A percentile compares a stretch with the other conserved stretches of the same genome.
These are phyloP conservation scores for Aureobasidium namibiae DNA, from an alignment of 2,329 filamentous ascomycete genomes.

Conservation along the genomic window DNA sequence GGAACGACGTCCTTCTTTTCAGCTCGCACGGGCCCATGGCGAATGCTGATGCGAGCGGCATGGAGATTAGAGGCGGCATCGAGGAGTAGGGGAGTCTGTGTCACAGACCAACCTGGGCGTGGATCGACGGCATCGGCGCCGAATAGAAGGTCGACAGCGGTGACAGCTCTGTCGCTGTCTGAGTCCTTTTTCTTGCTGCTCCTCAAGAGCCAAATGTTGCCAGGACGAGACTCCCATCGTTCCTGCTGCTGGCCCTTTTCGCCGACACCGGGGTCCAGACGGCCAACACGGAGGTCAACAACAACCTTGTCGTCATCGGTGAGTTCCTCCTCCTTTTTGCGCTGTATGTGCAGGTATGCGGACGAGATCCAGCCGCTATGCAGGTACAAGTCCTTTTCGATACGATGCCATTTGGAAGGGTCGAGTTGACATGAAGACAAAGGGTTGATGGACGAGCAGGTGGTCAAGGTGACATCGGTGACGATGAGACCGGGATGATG, in stretches of 20 bases:
- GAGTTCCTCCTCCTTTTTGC: conserved; percentile 81
- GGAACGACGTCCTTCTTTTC: conserved; percentile 53
- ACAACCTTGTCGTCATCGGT: conserved; percentile 67
- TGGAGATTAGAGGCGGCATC: conserved; percentile 54
- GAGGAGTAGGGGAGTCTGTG: conserved; percentile 64
- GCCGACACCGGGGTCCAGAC: conserved; percentile 56
- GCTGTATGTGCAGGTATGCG: conserved; percentile 73
- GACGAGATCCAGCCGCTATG: conserved; percentile 63
- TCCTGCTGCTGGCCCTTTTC: conserved; percentile 50
- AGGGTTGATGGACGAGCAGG: conserved; percentile 64
- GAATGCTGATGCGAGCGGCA: conserved; percentile 68
- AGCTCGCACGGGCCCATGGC: conserved; percentile 59
- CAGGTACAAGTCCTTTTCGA: conserved; percentile 86
- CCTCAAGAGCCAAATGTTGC: conserved; percentile 75
- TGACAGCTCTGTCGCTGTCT: conserved; percentile 67
- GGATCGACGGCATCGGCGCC: conserved; percentile 88
- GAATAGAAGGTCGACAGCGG: conserved; percentile 77
- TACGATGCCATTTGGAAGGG: conserved; percentile 63
- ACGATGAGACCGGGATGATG: conserved; percentile 79
- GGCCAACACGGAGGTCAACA: conserved; percentile 66
- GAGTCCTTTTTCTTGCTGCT: conserved; percentile 63
- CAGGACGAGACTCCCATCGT: conserved; percentile 69
- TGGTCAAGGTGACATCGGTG: conserved; percentile 72
- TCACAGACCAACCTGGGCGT: conserved; percentile 73
- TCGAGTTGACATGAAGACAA: conserved; percentile 66